These are phyloP conservation scores for Lobulomyces angularis DNA, from an alignment of 192 early-diverging fungal species.

Conservation along the genomic window DNA sequence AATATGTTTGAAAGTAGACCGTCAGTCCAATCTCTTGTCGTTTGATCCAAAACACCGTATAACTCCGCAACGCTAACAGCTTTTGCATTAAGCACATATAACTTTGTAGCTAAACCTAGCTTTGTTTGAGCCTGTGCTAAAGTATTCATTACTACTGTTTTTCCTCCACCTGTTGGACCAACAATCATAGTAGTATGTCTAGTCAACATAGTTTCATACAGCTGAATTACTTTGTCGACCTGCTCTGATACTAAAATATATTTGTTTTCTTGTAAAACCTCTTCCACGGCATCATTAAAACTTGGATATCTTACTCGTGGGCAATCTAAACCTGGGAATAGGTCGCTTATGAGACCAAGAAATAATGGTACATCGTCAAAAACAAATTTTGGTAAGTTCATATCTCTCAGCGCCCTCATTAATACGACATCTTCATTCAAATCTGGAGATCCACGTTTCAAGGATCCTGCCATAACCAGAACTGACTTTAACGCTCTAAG, in stretches of 20 bases:
- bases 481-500: constrained; percentile 45
- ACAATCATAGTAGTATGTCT: constrained; percentile 49
- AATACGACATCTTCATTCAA: constrained; percentile 48
- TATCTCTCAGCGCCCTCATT: constrained; percentile 47
- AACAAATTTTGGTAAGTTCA: constrained; percentile 54
- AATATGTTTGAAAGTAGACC: constrained; percentile 49
- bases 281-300: constrained; percentile 53
- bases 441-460: constrained; percentile 47
- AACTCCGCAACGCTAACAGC: constrained; percentile 47
- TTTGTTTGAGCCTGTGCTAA: constrained; percentile 47
- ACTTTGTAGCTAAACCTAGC: constrained; percentile 41
- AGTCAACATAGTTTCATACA: constrained; percentile 53
- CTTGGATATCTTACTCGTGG: constrained; percentile 48
- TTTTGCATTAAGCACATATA: constrained; percentile 47
- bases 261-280: constrained; percentile 34
- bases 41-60: constrained; percentile 42
- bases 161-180: constrained; percentile 46
- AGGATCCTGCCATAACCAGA: constrained; percentile 46
- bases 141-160: constrained; percentile 46
- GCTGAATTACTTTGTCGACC: constrained; percentile 48
- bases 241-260: constrained; percentile 46
- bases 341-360: constrained; percentile 41
- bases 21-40: constrained; percentile 51
- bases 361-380: constrained; percentile 53
- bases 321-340: constrained; percentile 51